Evolutionary conservation across 1,284 basidiomycete species (phyloP).

Genomic region (Cryptococcus sp.): DNA sequence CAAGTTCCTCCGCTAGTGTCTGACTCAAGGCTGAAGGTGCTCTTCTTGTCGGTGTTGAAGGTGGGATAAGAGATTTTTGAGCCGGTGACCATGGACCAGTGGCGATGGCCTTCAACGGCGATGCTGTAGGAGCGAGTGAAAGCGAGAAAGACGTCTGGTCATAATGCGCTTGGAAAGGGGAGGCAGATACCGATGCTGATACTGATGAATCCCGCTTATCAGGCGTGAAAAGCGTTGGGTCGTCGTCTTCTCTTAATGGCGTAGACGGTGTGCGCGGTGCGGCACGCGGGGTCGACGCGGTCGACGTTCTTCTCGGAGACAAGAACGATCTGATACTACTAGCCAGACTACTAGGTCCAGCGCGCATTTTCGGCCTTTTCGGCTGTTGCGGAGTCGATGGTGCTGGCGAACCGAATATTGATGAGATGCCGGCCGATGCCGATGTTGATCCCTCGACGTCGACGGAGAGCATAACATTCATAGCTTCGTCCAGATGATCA

Average conservation of each 20-base stretch:
- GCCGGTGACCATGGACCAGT: conserved; percentile 65
- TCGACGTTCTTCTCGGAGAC: conserved; percentile 62
- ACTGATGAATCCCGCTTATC: not conserved
- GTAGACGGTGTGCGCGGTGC: too few species aligned
- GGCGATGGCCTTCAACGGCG: conserved; percentile 55
- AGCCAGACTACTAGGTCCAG: conserved; percentile 18
- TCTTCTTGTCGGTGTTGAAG: conserved; percentile 54
- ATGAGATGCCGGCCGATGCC: not conserved
- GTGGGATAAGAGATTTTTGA: conserved; percentile 43
- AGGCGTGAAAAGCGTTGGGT: not conserved
- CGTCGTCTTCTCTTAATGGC: conserved; percentile 46
- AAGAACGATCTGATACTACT: conserved; percentile 73
- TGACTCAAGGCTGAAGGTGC: conserved; percentile 55
- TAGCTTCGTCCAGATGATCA: conserved; percentile 88
- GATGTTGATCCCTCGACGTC: conserved; percentile 1
- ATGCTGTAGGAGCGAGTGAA: conserved; percentile 65
- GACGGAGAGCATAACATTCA: conserved; percentile 70
- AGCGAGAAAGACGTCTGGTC: conserved; percentile 70
- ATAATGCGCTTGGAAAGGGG: conserved; percentile 84
- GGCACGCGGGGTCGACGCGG: not conserved
- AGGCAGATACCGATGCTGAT: conserved; percentile 57
- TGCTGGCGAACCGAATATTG: conserved; percentile 4
- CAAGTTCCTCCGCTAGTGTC: conserved; percentile 1
- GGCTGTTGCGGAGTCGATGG: conserved; percentile 9
- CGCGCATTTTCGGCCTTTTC: conserved; percentile 8